These are phyloP conservation scores for Arabidopsis thaliana DNA, from an alignment of 345 rosid genomes.

Conservation along the genomic window DNA sequence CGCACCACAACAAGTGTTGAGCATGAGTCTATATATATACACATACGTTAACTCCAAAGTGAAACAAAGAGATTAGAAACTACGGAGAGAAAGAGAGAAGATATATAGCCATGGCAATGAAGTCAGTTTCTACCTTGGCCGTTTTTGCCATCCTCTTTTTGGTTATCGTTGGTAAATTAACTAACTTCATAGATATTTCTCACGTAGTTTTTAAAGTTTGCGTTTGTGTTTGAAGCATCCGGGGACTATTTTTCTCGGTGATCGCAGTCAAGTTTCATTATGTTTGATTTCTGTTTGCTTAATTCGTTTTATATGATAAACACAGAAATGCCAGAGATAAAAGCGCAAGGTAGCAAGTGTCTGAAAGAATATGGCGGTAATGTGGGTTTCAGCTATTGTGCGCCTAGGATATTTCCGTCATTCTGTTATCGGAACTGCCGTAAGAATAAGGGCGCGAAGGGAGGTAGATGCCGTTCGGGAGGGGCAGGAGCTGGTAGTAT, in stretches of 20 bases:
- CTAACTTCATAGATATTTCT: not conserved
- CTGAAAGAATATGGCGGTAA: conserved; percentile 35
- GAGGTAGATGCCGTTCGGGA: conserved; percentile 33
- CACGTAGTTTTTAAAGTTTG: not conserved
- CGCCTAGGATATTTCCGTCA: conserved; percentile 35
- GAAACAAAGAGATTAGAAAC: not conserved
- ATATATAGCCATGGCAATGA: not conserved
- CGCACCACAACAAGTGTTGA: conserved; percentile 10
- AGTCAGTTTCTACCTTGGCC: conserved; percentile 1
- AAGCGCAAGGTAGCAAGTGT: conserved; percentile 33
- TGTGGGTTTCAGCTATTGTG: conserved; percentile 40
- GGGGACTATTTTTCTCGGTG: not conserved
- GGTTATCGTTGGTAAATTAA: not conserved
- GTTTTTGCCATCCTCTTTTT: not conserved
- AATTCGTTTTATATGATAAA: not conserved
- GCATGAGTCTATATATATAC: not conserved
- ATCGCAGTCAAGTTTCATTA: not conserved
- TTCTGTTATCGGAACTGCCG: conserved; percentile 31
- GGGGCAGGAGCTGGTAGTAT: not conserved
- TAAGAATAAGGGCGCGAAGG: conserved; percentile 11
- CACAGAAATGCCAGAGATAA: conserved; percentile 35
- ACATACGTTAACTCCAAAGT: conserved; percentile 12
- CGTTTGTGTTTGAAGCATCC: not conserved
- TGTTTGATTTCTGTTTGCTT: not conserved
- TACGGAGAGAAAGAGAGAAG: not conserved